Evolutionary conservation across 2,329 filamentous ascomycete genomes (phyloP).

Genomic region (Venturia effusa): DNA sequence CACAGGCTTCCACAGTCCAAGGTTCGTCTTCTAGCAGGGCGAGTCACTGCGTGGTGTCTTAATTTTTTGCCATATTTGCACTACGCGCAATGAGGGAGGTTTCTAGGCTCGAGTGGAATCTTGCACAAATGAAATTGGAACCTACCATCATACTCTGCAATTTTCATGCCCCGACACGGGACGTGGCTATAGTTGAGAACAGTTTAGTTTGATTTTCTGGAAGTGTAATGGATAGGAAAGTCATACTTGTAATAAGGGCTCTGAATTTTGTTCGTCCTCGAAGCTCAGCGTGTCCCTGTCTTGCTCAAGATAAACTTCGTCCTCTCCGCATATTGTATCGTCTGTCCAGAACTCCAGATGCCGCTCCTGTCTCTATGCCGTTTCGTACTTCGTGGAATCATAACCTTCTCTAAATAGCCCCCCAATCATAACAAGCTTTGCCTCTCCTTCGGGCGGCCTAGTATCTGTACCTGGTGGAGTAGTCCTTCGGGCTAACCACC

Average conservation of each 20-base stretch:
- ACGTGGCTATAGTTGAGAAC: neutral
- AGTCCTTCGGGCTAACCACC: constrained; percentile 78
- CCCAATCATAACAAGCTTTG: neutral
- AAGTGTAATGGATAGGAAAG: neutral
- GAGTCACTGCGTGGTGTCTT: too few species aligned
- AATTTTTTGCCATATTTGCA: too few species aligned
- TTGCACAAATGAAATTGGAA: neutral
- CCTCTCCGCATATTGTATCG: neutral
- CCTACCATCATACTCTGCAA: neutral
- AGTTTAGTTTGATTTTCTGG: constrained; percentile 2
- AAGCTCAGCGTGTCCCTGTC: neutral
- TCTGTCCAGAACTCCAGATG: neutral
- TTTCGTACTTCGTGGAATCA: neutral
- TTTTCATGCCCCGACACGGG: neutral
- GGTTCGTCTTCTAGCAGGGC: too few species aligned
- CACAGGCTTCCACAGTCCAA: too few species aligned
- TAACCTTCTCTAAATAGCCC: neutral
- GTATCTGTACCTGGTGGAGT: constrained; percentile 14
- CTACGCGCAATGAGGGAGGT: too few species aligned
- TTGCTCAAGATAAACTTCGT: neutral
- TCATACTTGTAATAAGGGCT: neutral
- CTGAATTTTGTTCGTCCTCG: neutral
- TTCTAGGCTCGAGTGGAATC: neutral
- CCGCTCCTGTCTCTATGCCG: neutral
- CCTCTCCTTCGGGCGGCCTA: neutral